Evolutionary conservation across 768 basidiomycete species (phyloP), one percentile per base, ranked within the genome.

Genomic region (Boletus pseudo-olivaceus): DNA sequence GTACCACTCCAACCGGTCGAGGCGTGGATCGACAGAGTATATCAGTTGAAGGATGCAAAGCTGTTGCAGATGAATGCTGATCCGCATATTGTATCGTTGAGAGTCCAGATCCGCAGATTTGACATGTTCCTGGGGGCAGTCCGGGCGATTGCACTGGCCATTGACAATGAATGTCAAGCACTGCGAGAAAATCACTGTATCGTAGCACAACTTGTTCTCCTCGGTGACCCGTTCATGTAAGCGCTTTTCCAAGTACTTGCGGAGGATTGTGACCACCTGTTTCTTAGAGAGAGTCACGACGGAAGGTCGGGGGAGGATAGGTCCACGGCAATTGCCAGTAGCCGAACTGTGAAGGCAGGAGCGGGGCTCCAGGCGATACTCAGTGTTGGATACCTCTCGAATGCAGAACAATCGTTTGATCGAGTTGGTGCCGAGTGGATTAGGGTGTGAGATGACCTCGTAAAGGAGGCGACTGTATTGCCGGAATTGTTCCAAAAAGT

Each of bases 11-110:
- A 49, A 42, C 34, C 40, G 49, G 2, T 11, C 10, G 17, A 41
- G 51, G 3, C 26, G 6, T 1, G 62, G 53, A 4, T 44, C 23
- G 8, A 51, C 62, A 3, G 58, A 63, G 23, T 60, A 63, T 51
- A 63, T 55, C 4, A 40, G 60, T 34, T 79, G 72, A 34, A 77
- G 69, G 17, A 84, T 79, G 44, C 73, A 58, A 2, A 84, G 76
- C 46, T 83, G 80, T 43, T 76, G 75, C 2, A 85, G 53, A 57
- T 79, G 75, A n/a, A 80, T 62, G 9, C 73, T 66, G 10, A 82
- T 62, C 7, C 75, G 73, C 8, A 56, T 35, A 38, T 78, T 76
- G 47, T 75, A 82, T 57, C 68, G 68, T 10, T 57, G 56, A 2
- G 62, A 33, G 19, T 62, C 65, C 45, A 67, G 47, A 26, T 67